A percentile compares a stretch with the other conserved stretches of the same genome.
phyloP scores from a whole-genome alignment of 352 stramenopile genomes.

The Stramenopiles sp. region DNA sequence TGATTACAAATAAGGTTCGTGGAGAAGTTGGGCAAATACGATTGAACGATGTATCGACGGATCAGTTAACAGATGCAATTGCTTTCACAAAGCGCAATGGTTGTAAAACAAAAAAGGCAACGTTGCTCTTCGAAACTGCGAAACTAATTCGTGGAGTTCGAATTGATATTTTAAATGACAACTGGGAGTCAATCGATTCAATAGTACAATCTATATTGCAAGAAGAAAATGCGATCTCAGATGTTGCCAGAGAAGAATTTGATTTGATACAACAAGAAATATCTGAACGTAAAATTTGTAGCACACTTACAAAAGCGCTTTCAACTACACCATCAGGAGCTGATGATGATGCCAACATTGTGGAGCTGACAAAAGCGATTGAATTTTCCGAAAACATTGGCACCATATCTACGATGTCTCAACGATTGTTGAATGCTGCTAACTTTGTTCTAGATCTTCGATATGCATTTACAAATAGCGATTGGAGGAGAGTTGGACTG shows the following conservation, averaged over 20 bases:
- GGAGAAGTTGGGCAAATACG: constrained; percentile 6
- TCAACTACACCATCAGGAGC: neutral
- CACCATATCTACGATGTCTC: neutral
- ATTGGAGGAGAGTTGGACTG: neutral
- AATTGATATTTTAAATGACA: constrained; percentile 3
- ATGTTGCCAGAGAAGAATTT: neutral
- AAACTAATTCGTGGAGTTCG: neutral
- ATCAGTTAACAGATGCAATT: neutral
- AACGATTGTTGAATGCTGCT: neutral
- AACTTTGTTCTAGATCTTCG: neutral
- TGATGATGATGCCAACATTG: neutral
- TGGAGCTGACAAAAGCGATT: neutral
- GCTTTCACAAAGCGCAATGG: neutral
- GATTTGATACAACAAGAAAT: neutral
- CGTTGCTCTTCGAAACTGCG: neutral
- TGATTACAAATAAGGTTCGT: neutral
- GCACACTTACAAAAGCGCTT: neutral
- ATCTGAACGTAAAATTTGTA: neutral
- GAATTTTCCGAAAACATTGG: neutral
- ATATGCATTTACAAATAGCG: neutral
- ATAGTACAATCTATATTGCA: neutral
- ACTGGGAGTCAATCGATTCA: neutral
- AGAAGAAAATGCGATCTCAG: neutral
- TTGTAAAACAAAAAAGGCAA: neutral
- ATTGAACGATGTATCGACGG: neutral